Percentiles rank a stretch among this genome's conserved stretches.
Evolutionary conservation across 1,139 yeast genomes (phyloP).

Genomic region (Scheffersomyces segobiensis): DNA sequence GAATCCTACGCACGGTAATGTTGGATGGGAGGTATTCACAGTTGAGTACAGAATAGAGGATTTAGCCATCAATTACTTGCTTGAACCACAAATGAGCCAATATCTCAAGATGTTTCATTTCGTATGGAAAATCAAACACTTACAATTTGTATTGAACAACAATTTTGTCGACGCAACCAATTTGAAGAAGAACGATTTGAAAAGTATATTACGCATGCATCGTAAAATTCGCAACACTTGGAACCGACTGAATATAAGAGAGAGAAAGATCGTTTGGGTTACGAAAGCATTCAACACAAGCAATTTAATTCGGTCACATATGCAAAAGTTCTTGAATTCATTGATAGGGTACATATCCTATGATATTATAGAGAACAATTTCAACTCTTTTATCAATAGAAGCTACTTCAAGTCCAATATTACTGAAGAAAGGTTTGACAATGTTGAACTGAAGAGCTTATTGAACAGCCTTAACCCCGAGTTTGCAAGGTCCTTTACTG

Average conservation of each 20-base stretch:
- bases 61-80: constrained; percentile 46
- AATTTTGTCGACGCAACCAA: constrained; percentile 35
- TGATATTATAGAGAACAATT: constrained; percentile 51
- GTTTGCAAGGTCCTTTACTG: constrained; percentile 9
- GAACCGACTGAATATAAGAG: constrained; percentile 16
- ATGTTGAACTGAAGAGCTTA: constrained; percentile 12
- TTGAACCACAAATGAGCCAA: constrained; percentile 44
- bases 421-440: constrained; percentile 5
- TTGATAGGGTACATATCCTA: constrained; percentile 45
- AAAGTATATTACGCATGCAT: constrained; percentile 16
- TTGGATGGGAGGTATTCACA: constrained; percentile 92
- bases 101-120: constrained; percentile 84
- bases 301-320: constrained; percentile 46
- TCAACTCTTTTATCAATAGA: constrained; percentile 25
- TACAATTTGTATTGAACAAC: constrained; percentile 51
- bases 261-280: constrained; percentile 27
- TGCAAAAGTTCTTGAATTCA: constrained; percentile 45
- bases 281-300: constrained; percentile 38
- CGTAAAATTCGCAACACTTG: constrained; percentile 10
- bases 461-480: constrained; percentile 12
- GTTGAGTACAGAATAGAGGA: constrained; percentile 71
- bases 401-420: constrained; percentile 20
- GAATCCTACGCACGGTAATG: constrained; percentile 61
- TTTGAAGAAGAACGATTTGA: constrained; percentile 38
- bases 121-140: constrained; percentile 74